Evolutionary conservation across 441 rosid species (phyloP), one percentile per base, ranked within the genome.

Genomic region (Gossypium schwendimanii): DNA sequence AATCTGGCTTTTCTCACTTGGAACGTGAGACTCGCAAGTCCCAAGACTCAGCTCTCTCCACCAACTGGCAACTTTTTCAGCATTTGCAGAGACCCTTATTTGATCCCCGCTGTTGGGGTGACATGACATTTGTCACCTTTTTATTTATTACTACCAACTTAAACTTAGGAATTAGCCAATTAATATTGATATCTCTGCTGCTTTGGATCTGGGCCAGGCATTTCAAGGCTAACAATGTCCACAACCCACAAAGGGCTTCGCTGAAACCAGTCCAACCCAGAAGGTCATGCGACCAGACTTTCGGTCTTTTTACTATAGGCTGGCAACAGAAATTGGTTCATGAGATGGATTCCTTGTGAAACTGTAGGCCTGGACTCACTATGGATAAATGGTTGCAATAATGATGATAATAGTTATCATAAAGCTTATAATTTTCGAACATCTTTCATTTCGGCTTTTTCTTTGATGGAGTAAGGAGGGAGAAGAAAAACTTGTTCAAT

Each of bases 11-110:
- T 60, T 10, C 52, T 20, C 11, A 20, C 63, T 68, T 5, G 9
- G 44, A 65, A 68, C 74, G 74, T 55, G 69, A 57, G 72, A 63
- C 73, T 20, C 76, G 61, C 18, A 12, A 59, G 17, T 26, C 20
- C 24, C 73, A 21, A 41, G 6, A 24, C 63, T 49, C 54, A 49
- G 44, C 44, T 15, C 20, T 53, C 44, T 24, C 12, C 20, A 14
- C 59, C 71, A 21, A 44, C 31, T 6, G 24, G 61, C 18, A 39
- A 36, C 64, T 67, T 12, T 26, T 49, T 17, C 0, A n/a, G 69
- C 39, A 26, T 57, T 50, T 65, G 31, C 15, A 50, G 70, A 39
- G 49, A 69, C 69, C 63, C 6, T 49, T 12, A 6, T 18, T 36
- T n/a, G 28, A 73, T 65, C 65, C n/a, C 59, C 15, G 24, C 76